Evolutionary conservation across 2,329 filamentous ascomycete species (phyloP).

Genomic region (Diaporthe vaccinii): DNA sequence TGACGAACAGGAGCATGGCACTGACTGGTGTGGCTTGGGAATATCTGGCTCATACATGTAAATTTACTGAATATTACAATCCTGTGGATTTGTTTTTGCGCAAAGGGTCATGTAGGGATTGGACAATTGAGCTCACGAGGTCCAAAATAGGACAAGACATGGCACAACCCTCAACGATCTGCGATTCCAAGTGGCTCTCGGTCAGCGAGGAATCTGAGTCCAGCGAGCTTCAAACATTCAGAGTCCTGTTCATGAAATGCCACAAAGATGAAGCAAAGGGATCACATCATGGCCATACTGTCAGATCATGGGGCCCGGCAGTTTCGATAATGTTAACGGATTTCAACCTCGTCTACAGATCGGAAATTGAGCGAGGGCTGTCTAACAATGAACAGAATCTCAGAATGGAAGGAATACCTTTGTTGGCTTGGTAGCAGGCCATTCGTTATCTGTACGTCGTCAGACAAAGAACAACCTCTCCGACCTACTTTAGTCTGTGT

Average conservation of each 20-base stretch:
- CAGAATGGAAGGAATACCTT: neutral
- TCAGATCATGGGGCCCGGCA: neutral
- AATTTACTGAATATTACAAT: neutral
- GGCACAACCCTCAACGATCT: neutral
- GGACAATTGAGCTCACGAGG: neutral
- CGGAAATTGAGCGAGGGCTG: neutral
- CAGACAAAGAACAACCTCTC: slow-evolving; percentile 13
- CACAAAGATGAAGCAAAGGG: neutral
- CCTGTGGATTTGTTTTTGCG: neutral
- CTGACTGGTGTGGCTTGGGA: neutral
- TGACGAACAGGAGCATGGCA: neutral
- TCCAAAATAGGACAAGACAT: neutral
- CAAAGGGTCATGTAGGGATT: neutral
- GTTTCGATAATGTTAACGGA: no score
- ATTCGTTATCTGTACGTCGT: neutral
- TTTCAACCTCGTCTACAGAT: neutral
- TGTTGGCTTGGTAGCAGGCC: neutral
- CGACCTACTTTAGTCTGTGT: neutral
- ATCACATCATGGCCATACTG: no score
- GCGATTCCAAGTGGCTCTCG: neutral
- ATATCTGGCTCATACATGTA: neutral
- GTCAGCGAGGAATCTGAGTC: neutral
- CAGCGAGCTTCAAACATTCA: neutral
- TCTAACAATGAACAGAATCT: neutral
- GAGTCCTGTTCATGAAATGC: neutral